phyloP scores from a whole-genome alignment of 2,329 filamentous ascomycete genomes.

The Dichotomopilus funicola region DNA sequence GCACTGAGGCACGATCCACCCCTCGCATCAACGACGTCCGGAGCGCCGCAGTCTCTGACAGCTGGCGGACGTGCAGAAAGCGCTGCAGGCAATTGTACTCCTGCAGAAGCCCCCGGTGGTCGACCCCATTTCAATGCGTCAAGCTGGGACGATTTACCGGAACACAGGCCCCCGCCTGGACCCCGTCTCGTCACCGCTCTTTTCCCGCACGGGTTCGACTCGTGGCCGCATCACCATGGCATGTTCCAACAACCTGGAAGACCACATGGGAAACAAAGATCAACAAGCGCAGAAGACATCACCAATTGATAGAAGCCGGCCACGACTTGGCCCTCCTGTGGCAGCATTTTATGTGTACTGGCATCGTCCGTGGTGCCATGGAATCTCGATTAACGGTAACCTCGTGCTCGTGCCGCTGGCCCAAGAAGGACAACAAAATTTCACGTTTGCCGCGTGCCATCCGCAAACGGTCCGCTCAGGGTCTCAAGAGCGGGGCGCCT shows the following conservation, averaged over 20 bases:
- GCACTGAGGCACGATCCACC: background rate
- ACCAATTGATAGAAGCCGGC: too few species aligned
- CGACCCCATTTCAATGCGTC: conserved; percentile 2
- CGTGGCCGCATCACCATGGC: too few species aligned
- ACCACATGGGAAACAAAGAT: too few species aligned
- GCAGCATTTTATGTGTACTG: too few species aligned
- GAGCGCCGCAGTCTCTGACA: background rate
- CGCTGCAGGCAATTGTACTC: background rate
- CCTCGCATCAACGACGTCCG: background rate
- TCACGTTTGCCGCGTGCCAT: background rate
- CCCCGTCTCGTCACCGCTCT: conserved; percentile 22
- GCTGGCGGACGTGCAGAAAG: conserved; percentile 6
- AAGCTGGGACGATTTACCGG: conserved; percentile 8
- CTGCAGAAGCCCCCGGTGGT: background rate
- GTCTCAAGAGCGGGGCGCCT: conserved; percentile 4
- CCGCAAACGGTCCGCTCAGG: background rate
- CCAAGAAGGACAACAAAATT: background rate
- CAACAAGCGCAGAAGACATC: too few species aligned
- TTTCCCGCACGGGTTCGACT: conserved; percentile 8
- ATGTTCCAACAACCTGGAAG: too few species aligned
- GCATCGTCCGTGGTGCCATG: too few species aligned
- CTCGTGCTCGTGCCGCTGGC: too few species aligned
- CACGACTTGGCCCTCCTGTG: too few species aligned
- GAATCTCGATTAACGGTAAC: too few species aligned
- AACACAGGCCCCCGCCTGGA: conserved; percentile 1